Evolutionary conservation across 345 rosid species (phyloP), one percentile per base, ranked within the genome.

Genomic region (Hibiscus syriacus): DNA sequence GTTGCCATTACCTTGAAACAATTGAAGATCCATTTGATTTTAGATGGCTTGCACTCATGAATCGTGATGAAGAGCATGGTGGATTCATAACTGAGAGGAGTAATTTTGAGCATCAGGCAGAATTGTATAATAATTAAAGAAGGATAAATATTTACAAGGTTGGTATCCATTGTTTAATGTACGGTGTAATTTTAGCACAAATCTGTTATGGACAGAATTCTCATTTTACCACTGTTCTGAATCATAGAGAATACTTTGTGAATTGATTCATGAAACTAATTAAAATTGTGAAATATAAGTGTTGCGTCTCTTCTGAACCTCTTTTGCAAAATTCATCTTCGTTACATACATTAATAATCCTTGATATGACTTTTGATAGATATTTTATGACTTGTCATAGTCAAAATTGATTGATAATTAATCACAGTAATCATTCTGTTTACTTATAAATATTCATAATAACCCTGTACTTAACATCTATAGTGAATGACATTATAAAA

Each of bases 141-240:
- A 82, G 70, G 73, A 32, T 36, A 26, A 46, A 48, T 16, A 30
- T 83, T 48, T 79, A 67, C 55, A 54, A 74, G 73, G 90, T 90
- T 43, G 91, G 87, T 56, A 72, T 82, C 45, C 97, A 92, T 68
- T 88, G 97, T 78, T 72, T 81, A 52, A 69, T 76, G 0, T 90
- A 79, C 43, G 91, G 91, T 38, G 74, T 76, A 38, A 67, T 77
- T 48, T 67, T 90, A 25, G 72, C 78, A 5, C 68, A 74, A 30
- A 57, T 83, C 64, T 88, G 90, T 74, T 85, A 83, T 14, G 86
- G 84, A 55, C 66, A 39, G 38, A 57, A 66, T 61, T 80, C 77
- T 30, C 65, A 53, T 41, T 54, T 50, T 52, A 23, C 56, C 30
- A 6, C 20, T 41, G 55, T 78, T 54, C 29, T 19, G n/a, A 54